Evolutionary conservation across 1,139 yeast genomes (phyloP).

Genomic region (Hyphopichia burtonii): DNA sequence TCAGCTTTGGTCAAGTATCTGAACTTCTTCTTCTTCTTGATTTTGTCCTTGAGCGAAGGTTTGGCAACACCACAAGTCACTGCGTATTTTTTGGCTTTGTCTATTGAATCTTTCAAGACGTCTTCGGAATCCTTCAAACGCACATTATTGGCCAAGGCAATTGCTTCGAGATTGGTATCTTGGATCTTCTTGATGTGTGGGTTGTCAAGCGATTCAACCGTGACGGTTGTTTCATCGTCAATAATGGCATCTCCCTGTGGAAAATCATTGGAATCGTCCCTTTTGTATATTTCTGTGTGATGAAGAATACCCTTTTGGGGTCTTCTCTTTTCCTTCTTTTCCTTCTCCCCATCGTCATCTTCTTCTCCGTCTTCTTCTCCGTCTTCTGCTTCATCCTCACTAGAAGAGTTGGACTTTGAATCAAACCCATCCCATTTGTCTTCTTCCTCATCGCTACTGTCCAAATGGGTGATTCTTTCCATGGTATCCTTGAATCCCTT

Average conservation of each 20-base stretch:
- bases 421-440: slow-evolving; percentile 45
- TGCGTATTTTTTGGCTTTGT: slow-evolving; percentile 73
- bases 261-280: slow-evolving; percentile 34
- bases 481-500: slow-evolving; percentile 57
- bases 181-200: slow-evolving; percentile 37
- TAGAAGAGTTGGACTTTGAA: slow-evolving; percentile 18
- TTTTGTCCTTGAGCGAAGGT: slow-evolving; percentile 30
- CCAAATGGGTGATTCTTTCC: slow-evolving; percentile 38
- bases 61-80: slow-evolving; percentile 54
- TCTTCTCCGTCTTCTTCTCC: slow-evolving; percentile 7
- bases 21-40: slow-evolving; percentile 68
- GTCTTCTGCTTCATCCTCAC: slow-evolving; percentile 14
- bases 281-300: slow-evolving; percentile 43
- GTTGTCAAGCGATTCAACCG: slow-evolving; percentile 55
- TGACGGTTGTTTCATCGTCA: slow-evolving; percentile 59
- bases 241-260: slow-evolving; percentile 47
- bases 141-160: slow-evolving; percentile 65
- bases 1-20: slow-evolving; percentile 81
- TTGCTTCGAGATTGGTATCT: slow-evolving; percentile 43
- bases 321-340: slow-evolving; percentile 17
- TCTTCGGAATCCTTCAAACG: slow-evolving; percentile 58
- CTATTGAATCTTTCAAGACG: slow-evolving; percentile 61
- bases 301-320: slow-evolving; percentile 39
- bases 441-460: slow-evolving; percentile 35
- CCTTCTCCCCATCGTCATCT: slow-evolving; percentile 16